phyloP scores from a whole-genome alignment of 208 protist genomes.

The Trypanosoma lewisi region DNA sequence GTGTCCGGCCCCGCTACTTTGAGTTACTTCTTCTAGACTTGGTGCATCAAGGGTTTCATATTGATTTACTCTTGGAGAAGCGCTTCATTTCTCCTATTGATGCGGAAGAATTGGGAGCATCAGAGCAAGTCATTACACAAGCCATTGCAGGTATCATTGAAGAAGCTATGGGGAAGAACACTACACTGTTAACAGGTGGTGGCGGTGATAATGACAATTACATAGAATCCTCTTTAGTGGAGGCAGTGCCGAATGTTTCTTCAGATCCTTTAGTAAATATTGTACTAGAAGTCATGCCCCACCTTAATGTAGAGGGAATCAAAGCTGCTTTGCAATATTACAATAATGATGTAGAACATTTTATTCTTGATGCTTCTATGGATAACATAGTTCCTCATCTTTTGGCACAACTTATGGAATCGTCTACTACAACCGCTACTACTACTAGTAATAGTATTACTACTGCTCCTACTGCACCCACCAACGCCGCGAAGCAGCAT shows the following conservation, averaged over 20 bases:
- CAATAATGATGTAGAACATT: conserved; percentile 85
- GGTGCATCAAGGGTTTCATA: conserved; percentile 70
- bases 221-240: not conserved
- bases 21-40: conserved; percentile 75
- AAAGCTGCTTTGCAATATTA: conserved; percentile 73
- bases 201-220: conserved; percentile 1
- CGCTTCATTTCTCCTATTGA: conserved; percentile 60
- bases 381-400: conserved; percentile 85
- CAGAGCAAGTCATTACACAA: conserved; percentile 48
- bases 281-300: conserved; percentile 83
- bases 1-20: conserved; percentile 59
- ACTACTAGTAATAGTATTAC: conserved; percentile 23
- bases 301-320: conserved; percentile 56
- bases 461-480: not conserved
- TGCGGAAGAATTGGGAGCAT: conserved; percentile 66
- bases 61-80: conserved; percentile 57
- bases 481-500: conserved; percentile 17
- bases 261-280: conserved; percentile 61
- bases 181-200: not conserved
- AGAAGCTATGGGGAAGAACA: conserved; percentile 11
- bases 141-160: conserved; percentile 41
- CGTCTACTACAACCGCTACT: conserved; percentile 8
- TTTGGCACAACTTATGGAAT: conserved; percentile 37
- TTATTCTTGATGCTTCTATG: conserved; percentile 85
- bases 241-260: not conserved